Percentiles rank a stretch among this genome's conserved stretches.
phyloP scores from a whole-genome alignment of 1,139 yeast genomes.

The Saccharomycopsis crataegensis region DNA sequence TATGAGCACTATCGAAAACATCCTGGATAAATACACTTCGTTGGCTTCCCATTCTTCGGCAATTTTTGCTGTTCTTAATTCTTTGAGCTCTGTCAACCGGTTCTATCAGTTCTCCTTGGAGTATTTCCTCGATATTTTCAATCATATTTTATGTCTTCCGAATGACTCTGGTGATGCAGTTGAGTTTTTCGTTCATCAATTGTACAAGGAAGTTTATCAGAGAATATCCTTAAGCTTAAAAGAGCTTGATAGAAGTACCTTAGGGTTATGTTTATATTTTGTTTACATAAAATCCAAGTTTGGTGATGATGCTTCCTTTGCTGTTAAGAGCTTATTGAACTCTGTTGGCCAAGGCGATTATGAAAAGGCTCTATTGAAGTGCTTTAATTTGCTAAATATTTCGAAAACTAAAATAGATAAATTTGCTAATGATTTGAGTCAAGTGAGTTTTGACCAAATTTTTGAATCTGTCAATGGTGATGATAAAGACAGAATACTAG shows the following conservation, averaged over 20 bases:
- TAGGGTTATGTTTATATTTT: constrained; percentile 37
- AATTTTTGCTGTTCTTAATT: constrained; percentile 40
- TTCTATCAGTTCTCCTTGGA: constrained; percentile 56
- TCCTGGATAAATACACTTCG: constrained; percentile 40
- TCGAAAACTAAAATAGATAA: not conserved
- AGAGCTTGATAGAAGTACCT: constrained; percentile 39
- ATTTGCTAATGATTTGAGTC: not conserved
- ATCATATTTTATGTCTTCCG: constrained; percentile 25
- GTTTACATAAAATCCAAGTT: constrained; percentile 18
- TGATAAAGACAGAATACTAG: not conserved
- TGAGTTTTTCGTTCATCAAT: constrained; percentile 27
- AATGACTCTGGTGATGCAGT: constrained; percentile 23
- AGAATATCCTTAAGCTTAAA: constrained; percentile 43
- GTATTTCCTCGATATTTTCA: constrained; percentile 38
- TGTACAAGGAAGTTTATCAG: constrained; percentile 43
- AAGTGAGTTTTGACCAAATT: not conserved
- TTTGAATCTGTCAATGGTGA: not conserved
- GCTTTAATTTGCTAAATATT: not conserved
- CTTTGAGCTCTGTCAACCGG: constrained; percentile 35
- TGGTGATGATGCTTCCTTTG: constrained; percentile 18
- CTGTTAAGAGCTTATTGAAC: constrained; percentile 1
- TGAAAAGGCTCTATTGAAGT: not conserved
- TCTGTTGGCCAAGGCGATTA: not conserved
- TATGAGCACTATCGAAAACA: constrained; percentile 38
- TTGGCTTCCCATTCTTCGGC: constrained; percentile 50